Evolutionary conservation across 2,329 filamentous ascomycete species (phyloP), one percentile per base, ranked within the genome.

Genomic region (Septoria petroselini): DNA sequence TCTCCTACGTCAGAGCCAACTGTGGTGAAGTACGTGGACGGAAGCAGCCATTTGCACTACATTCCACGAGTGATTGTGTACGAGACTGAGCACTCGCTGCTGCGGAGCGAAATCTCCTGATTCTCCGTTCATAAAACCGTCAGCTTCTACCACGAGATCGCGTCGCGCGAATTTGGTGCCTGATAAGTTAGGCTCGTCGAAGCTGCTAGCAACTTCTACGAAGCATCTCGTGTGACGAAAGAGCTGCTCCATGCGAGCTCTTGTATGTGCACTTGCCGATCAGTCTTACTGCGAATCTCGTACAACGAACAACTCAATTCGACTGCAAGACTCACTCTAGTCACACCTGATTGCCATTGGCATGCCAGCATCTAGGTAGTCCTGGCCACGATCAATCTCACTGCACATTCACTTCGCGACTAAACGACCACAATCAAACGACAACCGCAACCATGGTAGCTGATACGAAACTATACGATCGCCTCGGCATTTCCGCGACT

Each of bases 381-480:
- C 34, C 34, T 7, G 21, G 34, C 14, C 19, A 38, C 44, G 44
- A 47, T 30, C 31, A 35, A 37, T 29, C 27, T 39, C 34, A 43
- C 45, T 35, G 30, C 29, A 21, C 33, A 35, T 14, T 33, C 33
- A 38, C 9, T 12, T 18, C 23, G 30, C 37, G n/a, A n/a, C n/a
- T n/a, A n/a, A n/a, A 40, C 23, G 35, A 39, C 25, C 27, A 3
- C 35, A 9, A 35, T 5, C 34, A 47, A 37, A 45, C 31, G 23
- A 55, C 45, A 53, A 9, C 34, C 11, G 35, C 44, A 43, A 35
- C 62, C 60, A 96, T 97, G 91, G 89, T 94, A 62, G 86, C 88
- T 64, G 91, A 97, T 76, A 93, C 87, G 45, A 95, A 94, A 73
- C 84, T 97, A 57, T 98, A 98, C 77, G 89, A 97, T 71, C 79